These are phyloP conservation scores for Lactarius indigo DNA, from an alignment of 768 basidiomycete species.

Conservation along the genomic window DNA sequence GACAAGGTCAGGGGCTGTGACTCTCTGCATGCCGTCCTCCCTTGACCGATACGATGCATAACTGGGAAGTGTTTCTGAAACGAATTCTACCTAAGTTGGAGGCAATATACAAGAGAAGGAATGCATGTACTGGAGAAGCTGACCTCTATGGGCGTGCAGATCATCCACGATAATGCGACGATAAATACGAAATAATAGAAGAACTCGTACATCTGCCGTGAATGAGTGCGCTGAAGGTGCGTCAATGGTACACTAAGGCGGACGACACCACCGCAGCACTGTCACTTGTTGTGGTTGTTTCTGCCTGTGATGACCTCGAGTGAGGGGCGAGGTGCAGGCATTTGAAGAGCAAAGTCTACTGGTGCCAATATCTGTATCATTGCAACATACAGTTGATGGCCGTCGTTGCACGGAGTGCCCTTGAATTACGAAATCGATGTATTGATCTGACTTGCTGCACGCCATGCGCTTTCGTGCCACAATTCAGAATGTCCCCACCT, in stretches of 20 bases:
- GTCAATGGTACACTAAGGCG: slow-evolving; percentile 55
- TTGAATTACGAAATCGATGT: background rate
- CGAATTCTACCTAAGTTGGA: slow-evolving; percentile 3
- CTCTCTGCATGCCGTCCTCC: no score
- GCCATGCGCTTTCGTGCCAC: slow-evolving; percentile 29
- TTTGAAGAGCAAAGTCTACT: slow-evolving; percentile 29
- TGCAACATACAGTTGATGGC: background rate
- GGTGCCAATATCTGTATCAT: slow-evolving; percentile 19
- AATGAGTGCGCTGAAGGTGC: slow-evolving; percentile 43
- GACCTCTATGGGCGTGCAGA: slow-evolving; percentile 67
- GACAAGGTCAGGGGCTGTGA: no score
- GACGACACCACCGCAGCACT: slow-evolving; percentile 35
- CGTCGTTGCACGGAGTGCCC: background rate
- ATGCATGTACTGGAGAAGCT: slow-evolving; percentile 69
- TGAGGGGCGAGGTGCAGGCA: slow-evolving; percentile 30
- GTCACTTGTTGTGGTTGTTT: slow-evolving; percentile 1
- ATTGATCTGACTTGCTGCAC: background rate
- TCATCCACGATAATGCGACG: slow-evolving; percentile 68
- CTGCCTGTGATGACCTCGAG: slow-evolving; percentile 15
- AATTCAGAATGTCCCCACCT: slow-evolving; percentile 21
- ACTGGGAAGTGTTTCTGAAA: slow-evolving; percentile 61
- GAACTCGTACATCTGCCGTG: slow-evolving; percentile 75
- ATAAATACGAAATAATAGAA: slow-evolving; percentile 63
- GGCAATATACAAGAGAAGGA: background rate
- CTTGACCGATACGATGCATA: no score